Conservation (phyloP, 768 basidiomycete genomes). For the Xerocomellus chrysenteron region DNA sequence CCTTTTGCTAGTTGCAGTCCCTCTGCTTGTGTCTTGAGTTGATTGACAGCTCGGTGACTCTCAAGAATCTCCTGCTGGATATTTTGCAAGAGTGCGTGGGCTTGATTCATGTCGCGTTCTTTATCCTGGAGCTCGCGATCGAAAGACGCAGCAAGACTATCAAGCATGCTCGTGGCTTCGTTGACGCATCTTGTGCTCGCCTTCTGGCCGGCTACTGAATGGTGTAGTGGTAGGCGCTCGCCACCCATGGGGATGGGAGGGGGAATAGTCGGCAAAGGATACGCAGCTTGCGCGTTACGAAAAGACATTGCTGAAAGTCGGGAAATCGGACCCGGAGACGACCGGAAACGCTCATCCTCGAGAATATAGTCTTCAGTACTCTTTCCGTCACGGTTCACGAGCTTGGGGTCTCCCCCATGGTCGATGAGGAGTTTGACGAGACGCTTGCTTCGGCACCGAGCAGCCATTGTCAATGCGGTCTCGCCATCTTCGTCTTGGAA, state of each 20-base stretch:
- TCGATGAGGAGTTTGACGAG: conserved; percentile 95
- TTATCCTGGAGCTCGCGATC: conserved; percentile 91
- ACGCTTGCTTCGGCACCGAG: conserved; percentile 91
- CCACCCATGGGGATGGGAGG: conserved; percentile 45
- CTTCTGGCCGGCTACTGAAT: conserved; percentile 81
- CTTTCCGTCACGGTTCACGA: conserved; percentile 92
- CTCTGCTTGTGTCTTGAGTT: conserved; percentile 69
- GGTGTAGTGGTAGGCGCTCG: conserved; percentile 74
- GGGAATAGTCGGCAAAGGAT: conserved; percentile 42
- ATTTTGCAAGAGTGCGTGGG: conserved; percentile 78
- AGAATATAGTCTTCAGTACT: conserved; percentile 98
- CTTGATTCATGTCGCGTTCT: conserved; percentile 88
- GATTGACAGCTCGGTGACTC: conserved; percentile 69
- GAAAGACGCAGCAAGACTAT: conserved; percentile 83
- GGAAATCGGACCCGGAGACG: conserved; percentile 80
- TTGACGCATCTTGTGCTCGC: conserved; percentile 83
- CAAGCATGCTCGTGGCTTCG: conserved; percentile 84
- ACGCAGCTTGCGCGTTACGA: conserved; percentile 61
- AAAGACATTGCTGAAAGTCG: conserved; percentile 67
- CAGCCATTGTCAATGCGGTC: conserved; percentile 95
- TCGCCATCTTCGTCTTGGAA: conserved; percentile 99
- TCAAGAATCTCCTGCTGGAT: conserved; percentile 91
- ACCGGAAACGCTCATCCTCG: conserved; percentile 95
- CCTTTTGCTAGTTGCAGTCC: conserved; percentile 60
- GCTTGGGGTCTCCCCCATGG: conserved; percentile 94